phyloP scores from a whole-genome alignment of 108 stramenopile species.

The Pseudonitzschia multiseries region DNA sequence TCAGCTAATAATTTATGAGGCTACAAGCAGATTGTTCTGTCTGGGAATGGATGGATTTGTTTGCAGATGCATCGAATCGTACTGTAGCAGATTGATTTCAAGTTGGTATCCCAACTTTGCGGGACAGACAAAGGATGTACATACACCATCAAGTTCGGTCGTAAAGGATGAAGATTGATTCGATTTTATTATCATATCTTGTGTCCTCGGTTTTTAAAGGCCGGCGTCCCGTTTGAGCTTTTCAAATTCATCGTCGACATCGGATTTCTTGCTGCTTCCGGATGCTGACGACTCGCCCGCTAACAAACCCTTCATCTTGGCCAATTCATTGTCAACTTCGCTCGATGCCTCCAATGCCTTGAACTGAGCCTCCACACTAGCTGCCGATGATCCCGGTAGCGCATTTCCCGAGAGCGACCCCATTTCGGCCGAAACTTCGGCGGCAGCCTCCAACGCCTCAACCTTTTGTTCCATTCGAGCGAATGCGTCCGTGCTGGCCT shows the following conservation, averaged over 20 bases:
- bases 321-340: constrained; percentile 87
- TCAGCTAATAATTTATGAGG: not conserved
- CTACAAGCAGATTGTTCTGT: not conserved
- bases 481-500: constrained; percentile 93
- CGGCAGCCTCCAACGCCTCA: constrained; percentile 89
- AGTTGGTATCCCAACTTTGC: not conserved
- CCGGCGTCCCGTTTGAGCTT: constrained; percentile 66
- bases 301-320: constrained; percentile 83
- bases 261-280: constrained; percentile 21
- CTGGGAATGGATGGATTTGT: not conserved
- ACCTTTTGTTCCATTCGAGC: constrained; percentile 97
- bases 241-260: constrained; percentile 87
- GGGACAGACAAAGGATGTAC: not conserved
- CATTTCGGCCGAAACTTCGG: constrained; percentile 94
- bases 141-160: no score
- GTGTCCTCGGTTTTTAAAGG: constrained; percentile 15
- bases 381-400: constrained; percentile 69
- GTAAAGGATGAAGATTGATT: no score
- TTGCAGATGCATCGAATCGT: not conserved
- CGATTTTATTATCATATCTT: no score
- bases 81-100: not conserved
- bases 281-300: constrained; percentile 16
- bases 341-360: constrained; percentile 76
- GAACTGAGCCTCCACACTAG: constrained; percentile 85
- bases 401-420: constrained; percentile 49